Conservation (phyloP, 176 grass and related monocot genomes). For the Lolium perenne region DNA sequence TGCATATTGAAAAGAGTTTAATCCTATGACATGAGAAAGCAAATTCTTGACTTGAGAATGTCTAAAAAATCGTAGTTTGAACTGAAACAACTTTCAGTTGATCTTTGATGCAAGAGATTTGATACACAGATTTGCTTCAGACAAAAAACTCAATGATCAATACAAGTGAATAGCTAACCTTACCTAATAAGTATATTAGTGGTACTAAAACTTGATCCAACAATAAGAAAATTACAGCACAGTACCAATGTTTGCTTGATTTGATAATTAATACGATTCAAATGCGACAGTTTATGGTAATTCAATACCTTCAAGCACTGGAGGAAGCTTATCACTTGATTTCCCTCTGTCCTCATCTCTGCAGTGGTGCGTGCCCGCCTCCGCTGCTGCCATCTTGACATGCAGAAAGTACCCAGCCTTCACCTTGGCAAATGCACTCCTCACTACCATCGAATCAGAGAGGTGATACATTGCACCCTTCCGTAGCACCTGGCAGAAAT, state of each 20-base stretch:
- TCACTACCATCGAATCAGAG: conserved; percentile 66
- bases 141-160: neutral
- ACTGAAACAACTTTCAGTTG: neutral
- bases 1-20: conserved; percentile 32
- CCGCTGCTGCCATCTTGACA: conserved; percentile 49
- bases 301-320: conserved; percentile 38
- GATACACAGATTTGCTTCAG: neutral
- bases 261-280: neutral
- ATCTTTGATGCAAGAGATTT: neutral
- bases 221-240: neutral
- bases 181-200: neutral
- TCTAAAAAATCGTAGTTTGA: neutral
- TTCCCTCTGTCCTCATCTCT: conserved; percentile 28
- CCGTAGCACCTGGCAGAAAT: conserved; percentile 57
- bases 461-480: conserved; percentile 68
- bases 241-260: conserved; percentile 7
- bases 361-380: neutral
- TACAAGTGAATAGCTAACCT: conserved; percentile 21
- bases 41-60: conserved; percentile 6
- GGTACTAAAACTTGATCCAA: neutral
- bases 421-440: conserved; percentile 41
- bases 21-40: conserved; percentile 31
- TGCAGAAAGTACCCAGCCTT: conserved; percentile 65
- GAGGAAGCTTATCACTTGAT: conserved; percentile 30
- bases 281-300: conserved; percentile 8